These are phyloP conservation scores for Aspergillus ochraceus DNA, from an alignment of 2,329 filamentous ascomycete genomes.

Conservation along the genomic window DNA sequence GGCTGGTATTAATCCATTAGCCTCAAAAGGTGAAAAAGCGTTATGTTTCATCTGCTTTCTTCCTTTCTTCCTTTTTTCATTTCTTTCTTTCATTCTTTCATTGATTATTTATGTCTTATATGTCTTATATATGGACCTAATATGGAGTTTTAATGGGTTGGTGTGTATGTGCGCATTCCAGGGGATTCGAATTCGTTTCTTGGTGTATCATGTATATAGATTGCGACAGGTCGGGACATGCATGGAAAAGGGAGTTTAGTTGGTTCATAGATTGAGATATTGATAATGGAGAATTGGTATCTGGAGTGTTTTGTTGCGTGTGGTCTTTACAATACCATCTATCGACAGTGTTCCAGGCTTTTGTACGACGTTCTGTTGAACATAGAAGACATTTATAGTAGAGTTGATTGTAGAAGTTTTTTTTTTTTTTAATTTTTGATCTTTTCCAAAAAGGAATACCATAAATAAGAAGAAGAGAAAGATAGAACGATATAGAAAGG, in stretches of 20 bases:
- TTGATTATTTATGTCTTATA: not conserved
- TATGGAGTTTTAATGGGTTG: not conserved
- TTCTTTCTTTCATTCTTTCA: not conserved
- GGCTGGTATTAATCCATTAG: slow-evolving; percentile 55
- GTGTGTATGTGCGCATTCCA: not conserved
- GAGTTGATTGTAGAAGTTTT: too few relatives aligned
- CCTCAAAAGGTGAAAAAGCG: not conserved
- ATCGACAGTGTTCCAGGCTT: too few relatives aligned
- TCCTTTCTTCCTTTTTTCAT: slow-evolving; percentile 1
- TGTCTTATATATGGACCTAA: not conserved
- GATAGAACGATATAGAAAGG: too few relatives aligned
- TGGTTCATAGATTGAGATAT: not conserved
- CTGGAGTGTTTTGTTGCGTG: too few relatives aligned
- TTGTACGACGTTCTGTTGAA: too few relatives aligned
- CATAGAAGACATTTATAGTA: too few relatives aligned
- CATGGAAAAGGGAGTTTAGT: not conserved
- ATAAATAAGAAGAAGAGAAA: not conserved
- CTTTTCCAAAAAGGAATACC: too few relatives aligned
- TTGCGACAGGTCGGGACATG: not conserved
- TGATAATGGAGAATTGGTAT: not conserved
- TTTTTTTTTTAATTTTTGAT: too few relatives aligned
- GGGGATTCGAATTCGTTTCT: not conserved
- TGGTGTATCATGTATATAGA: not conserved
- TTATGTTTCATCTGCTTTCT: not conserved
- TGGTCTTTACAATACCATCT: too few relatives aligned